phyloP scores from a whole-genome alignment of 2,329 filamentous ascomycete genomes.

The Monosporascus sp. region DNA sequence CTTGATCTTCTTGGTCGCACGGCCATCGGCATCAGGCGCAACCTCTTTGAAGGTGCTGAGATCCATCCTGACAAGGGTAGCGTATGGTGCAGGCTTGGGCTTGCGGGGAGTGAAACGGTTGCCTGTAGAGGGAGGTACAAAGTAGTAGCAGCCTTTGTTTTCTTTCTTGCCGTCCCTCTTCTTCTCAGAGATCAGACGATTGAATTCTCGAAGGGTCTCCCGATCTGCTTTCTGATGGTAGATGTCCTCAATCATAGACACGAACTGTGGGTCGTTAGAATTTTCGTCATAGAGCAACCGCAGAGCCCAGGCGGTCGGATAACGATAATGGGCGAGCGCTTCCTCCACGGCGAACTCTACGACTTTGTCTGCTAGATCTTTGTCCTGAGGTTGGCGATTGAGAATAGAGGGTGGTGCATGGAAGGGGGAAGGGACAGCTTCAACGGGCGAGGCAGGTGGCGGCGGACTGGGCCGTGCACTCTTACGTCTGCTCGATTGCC shows the following conservation, averaged over 20 bases:
- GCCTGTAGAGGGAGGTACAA: conserved; percentile 43
- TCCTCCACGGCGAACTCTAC: conserved; percentile 55
- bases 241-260: conserved; percentile 53
- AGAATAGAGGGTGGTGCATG: conserved; percentile 14
- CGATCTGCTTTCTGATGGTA: conserved; percentile 52
- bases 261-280: conserved; percentile 43
- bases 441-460: conserved; percentile 1
- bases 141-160: conserved; percentile 48
- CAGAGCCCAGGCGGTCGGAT: conserved; percentile 58
- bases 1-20: conserved; percentile 25
- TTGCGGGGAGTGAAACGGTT: conserved; percentile 37
- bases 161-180: conserved; percentile 54
- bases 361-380: conserved; percentile 44
- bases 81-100: conserved; percentile 46
- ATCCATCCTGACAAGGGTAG: conserved; percentile 39
- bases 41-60: conserved; percentile 20
- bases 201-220: conserved; percentile 47
- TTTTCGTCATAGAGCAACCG: conserved; percentile 56
- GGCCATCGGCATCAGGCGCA: conserved; percentile 16
- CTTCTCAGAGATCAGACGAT: conserved; percentile 43
- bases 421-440: conserved; percentile 7
- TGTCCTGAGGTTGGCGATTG: conserved; percentile 27
- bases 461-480: conserved; percentile 21
- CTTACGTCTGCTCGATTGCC: conserved; percentile 20
- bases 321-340: conserved; percentile 51